Evolutionary conservation across 768 basidiomycete genomes (phyloP), one percentile per base, ranked within the genome.

Genomic region (Tulasnella calospora): DNA sequence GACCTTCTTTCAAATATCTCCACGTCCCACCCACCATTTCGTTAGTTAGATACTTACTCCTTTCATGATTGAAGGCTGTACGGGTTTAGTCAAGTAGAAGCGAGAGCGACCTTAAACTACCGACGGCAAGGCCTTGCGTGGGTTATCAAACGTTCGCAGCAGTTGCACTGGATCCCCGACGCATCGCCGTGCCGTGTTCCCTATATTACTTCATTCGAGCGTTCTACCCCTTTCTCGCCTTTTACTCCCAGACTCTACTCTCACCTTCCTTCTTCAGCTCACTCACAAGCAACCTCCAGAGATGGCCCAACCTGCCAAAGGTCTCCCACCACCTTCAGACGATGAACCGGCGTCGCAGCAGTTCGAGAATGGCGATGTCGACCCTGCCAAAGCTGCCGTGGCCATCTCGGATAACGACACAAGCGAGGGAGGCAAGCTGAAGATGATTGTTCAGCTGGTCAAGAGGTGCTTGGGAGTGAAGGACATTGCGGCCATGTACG

Each of bases 391-490:
- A 10, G 70, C 77, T 30, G 77, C 77, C 30, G 77, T 71, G 38
- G 75, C 77, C 41, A 73, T 79, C 30, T 55, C 79, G 30, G 79
- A 79, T 23, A 46, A 81, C 21, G 81, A 81, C 72, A 82, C 83
- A 0, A 83, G 93, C 41, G 96, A 98, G 83, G 94, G 94, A 79
- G 93, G 94, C 71, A 96, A 93, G 88, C 87, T 98, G 79, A 96
- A 93, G 89, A 95, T 96, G 91, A 94, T 98, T 72, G 87, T 98
- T 23, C 91, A 92, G 83, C 89, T 98, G 76, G 90, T 96, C 80
- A 96, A 95, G 87, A 94, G 92, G 85, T 95, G 89, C 81, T 87
- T 98, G 41, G 96, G 95, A 8, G 95, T 97, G 67, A 96, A 96
- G 85, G 96, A 98, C 83, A 94, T 98, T 80, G 96, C 95, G 80